Evolutionary conservation across 768 basidiomycete species (phyloP).

Genomic region (Lentinula sp.): DNA sequence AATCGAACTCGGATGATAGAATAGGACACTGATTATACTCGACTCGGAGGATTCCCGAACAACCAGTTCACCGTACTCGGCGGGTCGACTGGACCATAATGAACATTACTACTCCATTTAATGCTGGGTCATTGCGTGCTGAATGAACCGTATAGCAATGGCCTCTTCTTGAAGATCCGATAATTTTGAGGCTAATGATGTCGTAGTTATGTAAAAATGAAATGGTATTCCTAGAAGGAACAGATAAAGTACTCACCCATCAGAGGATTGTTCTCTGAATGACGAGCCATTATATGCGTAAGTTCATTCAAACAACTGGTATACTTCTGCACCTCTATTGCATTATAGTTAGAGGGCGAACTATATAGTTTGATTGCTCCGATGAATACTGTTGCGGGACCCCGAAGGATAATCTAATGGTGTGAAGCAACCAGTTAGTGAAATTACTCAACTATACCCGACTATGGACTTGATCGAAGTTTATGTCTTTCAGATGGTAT

Average conservation of each 20-base stretch:
- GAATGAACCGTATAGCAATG: too few relatives aligned
- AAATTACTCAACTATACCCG: too few relatives aligned
- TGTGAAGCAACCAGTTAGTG: background rate
- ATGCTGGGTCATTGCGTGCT: too few relatives aligned
- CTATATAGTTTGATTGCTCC: background rate
- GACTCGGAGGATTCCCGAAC: too few relatives aligned
- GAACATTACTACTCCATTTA: too few relatives aligned
- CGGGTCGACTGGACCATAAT: too few relatives aligned
- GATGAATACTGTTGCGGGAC: background rate
- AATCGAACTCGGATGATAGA: too few relatives aligned
- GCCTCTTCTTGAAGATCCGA: background rate
- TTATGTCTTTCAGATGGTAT: background rate
- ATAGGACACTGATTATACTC: too few relatives aligned
- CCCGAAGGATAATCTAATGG: background rate
- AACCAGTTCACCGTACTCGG: too few relatives aligned
- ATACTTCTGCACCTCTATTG: background rate
- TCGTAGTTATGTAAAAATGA: background rate
- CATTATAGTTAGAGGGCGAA: background rate
- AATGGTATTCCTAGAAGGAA: background rate
- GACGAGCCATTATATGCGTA: background rate
- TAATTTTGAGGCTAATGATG: background rate
- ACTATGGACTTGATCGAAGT: too few relatives aligned
- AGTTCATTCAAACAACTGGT: background rate
- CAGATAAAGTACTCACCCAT: constrained; percentile 2
- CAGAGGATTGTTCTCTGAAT: background rate